A percentile compares a stretch with the other conserved stretches of the same genome.
Conservation (phyloP, 108 stramenopile species). For the Epithemia pelagica region DNA sequence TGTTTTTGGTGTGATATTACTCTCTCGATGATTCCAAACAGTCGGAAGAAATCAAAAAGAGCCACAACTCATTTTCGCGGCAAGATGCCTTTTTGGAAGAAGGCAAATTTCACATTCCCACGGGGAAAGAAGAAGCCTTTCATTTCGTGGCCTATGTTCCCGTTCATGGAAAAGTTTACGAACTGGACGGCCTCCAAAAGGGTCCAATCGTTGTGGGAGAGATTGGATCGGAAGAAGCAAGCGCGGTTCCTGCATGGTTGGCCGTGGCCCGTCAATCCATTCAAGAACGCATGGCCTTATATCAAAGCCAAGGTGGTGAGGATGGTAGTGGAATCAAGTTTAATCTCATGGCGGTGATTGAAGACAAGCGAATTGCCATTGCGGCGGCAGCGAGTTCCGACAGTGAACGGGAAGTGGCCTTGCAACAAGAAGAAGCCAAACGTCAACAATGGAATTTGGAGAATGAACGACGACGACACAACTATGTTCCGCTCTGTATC, state of each 20-base stretch:
- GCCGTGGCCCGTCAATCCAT: constrained; percentile 69
- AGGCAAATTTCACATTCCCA: constrained; percentile 37
- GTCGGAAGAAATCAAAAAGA: constrained; percentile 71
- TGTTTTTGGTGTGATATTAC: no score
- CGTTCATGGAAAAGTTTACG: constrained; percentile 69
- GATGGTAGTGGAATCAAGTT: constrained; percentile 61
- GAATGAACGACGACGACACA: constrained; percentile 70
- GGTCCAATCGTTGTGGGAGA: constrained; percentile 84
- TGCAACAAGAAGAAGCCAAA: constrained; percentile 57
- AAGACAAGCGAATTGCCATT: constrained; percentile 55
- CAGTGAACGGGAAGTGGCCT: constrained; percentile 18
- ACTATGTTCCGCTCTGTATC: constrained; percentile 77
- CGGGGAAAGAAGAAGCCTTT: constrained; percentile 82
- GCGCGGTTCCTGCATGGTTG: constrained; percentile 39
- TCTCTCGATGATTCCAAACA: not conserved
- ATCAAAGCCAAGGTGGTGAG: constrained; percentile 39
- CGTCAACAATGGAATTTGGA: constrained; percentile 66
- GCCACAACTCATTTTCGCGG: constrained; percentile 89
- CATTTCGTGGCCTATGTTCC: constrained; percentile 95
- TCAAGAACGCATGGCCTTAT: constrained; percentile 50
- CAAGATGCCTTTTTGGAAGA: constrained; percentile 83
- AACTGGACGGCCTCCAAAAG: constrained; percentile 89
- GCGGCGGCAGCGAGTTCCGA: not conserved
- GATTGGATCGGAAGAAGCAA: constrained; percentile 6
- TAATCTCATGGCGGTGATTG: constrained; percentile 88